phyloP scores from a whole-genome alignment of 208 protist genomes.

The Leishmania gerbilli region DNA sequence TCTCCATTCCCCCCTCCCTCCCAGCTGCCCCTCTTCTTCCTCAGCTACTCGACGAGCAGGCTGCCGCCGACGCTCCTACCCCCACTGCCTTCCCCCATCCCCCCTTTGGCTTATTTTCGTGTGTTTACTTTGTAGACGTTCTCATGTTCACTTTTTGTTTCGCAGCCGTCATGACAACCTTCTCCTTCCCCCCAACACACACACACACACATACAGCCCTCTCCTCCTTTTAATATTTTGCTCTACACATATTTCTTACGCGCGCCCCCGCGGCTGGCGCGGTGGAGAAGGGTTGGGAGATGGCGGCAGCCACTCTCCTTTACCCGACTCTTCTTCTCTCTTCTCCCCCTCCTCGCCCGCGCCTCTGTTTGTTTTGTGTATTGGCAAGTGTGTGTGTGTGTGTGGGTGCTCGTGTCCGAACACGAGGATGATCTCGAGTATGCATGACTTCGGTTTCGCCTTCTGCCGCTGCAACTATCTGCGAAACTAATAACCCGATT shows the following conservation, averaged over 20 bases:
- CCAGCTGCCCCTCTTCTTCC: background rate
- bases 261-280: background rate
- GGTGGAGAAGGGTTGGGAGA: background rate
- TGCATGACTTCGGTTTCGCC: background rate
- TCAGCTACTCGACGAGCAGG: background rate
- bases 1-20: background rate
- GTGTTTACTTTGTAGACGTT: background rate
- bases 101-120: background rate
- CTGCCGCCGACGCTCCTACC: background rate
- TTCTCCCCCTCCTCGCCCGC: background rate
- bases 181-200: no score
- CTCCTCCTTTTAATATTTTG: background rate
- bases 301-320: background rate
- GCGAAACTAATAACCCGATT: background rate
- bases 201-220: background rate
- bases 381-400: constrained; percentile 9
- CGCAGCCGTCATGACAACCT: background rate
- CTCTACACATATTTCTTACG: background rate
- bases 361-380: background rate
- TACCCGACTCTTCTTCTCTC: background rate
- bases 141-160: background rate
- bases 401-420: background rate
- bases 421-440: no score
- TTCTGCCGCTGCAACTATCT: background rate
- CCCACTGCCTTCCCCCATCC: background rate